phyloP scores from a whole-genome alignment of 495 filamentous ascomycete genomes.

The Podospora pseudoanserina region DNA sequence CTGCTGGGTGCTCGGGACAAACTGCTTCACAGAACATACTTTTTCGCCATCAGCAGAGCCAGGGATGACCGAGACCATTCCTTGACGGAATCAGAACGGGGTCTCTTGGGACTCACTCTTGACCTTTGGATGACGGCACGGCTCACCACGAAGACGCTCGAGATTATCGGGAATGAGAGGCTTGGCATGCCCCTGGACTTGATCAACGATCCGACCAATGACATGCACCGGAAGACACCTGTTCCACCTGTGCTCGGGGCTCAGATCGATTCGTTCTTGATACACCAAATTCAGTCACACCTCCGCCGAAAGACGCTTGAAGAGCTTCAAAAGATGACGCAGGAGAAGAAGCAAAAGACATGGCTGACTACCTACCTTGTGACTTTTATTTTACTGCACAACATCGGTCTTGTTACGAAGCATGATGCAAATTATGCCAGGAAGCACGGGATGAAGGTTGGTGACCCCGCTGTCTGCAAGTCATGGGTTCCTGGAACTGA shows the following conservation, averaged over 20 bases:
- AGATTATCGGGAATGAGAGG: slow-evolving; percentile 53
- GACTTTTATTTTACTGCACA: slow-evolving; percentile 57
- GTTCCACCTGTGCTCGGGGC: slow-evolving; percentile 58
- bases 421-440: slow-evolving; percentile 54
- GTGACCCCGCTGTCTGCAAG: slow-evolving; percentile 15
- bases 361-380: slow-evolving; percentile 58
- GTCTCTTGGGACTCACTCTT: slow-evolving; percentile 47
- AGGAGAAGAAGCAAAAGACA: slow-evolving; percentile 51
- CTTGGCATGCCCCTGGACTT: slow-evolving; percentile 47
- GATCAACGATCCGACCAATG: slow-evolving; percentile 48
- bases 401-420: slow-evolving; percentile 53
- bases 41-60: slow-evolving; percentile 37
- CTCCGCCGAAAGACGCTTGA: slow-evolving; percentile 53
- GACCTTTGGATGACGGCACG: slow-evolving; percentile 57
- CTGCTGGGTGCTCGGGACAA: slow-evolving; percentile 36
- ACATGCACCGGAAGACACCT: slow-evolving; percentile 50
- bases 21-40: slow-evolving; percentile 44
- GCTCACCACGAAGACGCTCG: slow-evolving; percentile 53
- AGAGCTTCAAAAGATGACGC: slow-evolving; percentile 53
- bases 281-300: slow-evolving; percentile 53
- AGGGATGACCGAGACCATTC: slow-evolving; percentile 25
- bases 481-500: neutral
- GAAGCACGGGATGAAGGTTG: slow-evolving; percentile 50
- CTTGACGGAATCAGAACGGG: slow-evolving; percentile 33
- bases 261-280: slow-evolving; percentile 55